phyloP scores from a whole-genome alignment of 371 early-diverging fungal species.

The Mortierella sp. region DNA sequence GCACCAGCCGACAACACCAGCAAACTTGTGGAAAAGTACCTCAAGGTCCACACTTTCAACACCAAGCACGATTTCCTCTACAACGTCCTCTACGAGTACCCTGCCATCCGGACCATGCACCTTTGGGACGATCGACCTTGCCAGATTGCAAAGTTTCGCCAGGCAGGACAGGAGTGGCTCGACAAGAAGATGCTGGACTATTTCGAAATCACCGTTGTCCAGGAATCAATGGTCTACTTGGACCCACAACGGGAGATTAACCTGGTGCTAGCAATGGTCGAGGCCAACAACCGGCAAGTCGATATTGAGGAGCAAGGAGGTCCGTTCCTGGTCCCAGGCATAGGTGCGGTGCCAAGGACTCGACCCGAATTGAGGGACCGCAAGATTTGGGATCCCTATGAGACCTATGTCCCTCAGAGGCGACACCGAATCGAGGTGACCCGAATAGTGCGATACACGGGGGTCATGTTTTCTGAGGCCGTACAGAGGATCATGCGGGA shows the following conservation, averaged over 20 bases:
- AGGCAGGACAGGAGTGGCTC: slow-evolving; percentile 54
- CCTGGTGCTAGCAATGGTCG: slow-evolving; percentile 44
- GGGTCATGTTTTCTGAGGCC: slow-evolving; percentile 42
- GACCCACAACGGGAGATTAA: slow-evolving; percentile 41
- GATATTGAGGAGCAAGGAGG: slow-evolving; percentile 43
- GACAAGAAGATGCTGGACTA: slow-evolving; percentile 35
- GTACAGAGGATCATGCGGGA: slow-evolving; percentile 33
- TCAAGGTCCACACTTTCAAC: slow-evolving; percentile 55
- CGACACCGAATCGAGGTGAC: slow-evolving; percentile 35
- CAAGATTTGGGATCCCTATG: slow-evolving; percentile 51
- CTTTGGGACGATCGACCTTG: slow-evolving; percentile 56
- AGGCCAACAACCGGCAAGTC: slow-evolving; percentile 41
- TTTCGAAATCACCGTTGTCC: slow-evolving; percentile 43
- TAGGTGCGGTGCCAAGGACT: slow-evolving; percentile 37
- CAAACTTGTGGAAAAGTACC: slow-evolving; percentile 30
- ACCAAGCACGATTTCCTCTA: slow-evolving; percentile 55
- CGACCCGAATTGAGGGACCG: slow-evolving; percentile 34
- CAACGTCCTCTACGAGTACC: slow-evolving; percentile 49
- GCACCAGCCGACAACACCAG: slow-evolving; percentile 12
- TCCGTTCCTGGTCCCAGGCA: slow-evolving; percentile 36
- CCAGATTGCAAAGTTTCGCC: slow-evolving; percentile 43
- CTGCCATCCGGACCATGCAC: slow-evolving; percentile 37
- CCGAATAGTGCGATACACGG: slow-evolving; percentile 45
- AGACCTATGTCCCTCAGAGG: slow-evolving; percentile 41
- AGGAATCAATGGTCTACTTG: slow-evolving; percentile 41